Base-by-base conservation (phyloP, 75 land plant genomes). In the Pinus albicaulis region DNA sequence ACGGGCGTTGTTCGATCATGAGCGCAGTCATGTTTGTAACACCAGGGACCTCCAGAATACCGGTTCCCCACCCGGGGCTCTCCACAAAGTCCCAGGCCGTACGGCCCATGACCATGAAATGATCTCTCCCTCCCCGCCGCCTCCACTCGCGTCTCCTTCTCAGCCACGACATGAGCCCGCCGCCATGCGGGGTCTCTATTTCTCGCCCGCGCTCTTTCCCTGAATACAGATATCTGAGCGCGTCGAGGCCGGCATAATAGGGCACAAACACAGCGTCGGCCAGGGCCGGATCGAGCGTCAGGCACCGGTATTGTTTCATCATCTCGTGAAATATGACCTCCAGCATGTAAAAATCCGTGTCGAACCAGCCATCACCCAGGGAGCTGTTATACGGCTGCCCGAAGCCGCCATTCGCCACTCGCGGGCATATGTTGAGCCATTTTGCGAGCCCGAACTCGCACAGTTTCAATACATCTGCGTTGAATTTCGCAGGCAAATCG, bases 401-500 rank as follows among this genome's bases (percentile, higher is more conserved):
- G 31, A 31, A 31, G 31, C 31, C 31, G 31, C 31, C 31, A 31
- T 31, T 31, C 31, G 31, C 31, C 31, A 31, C 31, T 31, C 31
- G 31, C 31, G 31, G 1, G 31, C 31, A 31, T 31, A 31, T 31
- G 31, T 31, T 31, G 31, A 31, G 74, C 79, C 79, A 77, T n/a
- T 66, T 17, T 3, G 52, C 79, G 22, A 77, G 22, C 22, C 56
- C 56, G 0, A 19, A 53, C 31, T 69, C 62, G 57, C 79, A 77
- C 8, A 28, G 12, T 53, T 52, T 11, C 24, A 66, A 25, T 0
- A 77, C 17, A 55, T 55, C 13, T 6, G 23, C 26, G 79, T 77
- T 77, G 79, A 77, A 77, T 56, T 68, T 24, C 8, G 1, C 16
- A 1, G 79, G 79, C 31, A 77, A 24, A 63, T 77, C 79, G 31